Base-by-base conservation (phyloP, 225 moss, liverwort and hornwort species). In the Sphagnum tenellum region DNA sequence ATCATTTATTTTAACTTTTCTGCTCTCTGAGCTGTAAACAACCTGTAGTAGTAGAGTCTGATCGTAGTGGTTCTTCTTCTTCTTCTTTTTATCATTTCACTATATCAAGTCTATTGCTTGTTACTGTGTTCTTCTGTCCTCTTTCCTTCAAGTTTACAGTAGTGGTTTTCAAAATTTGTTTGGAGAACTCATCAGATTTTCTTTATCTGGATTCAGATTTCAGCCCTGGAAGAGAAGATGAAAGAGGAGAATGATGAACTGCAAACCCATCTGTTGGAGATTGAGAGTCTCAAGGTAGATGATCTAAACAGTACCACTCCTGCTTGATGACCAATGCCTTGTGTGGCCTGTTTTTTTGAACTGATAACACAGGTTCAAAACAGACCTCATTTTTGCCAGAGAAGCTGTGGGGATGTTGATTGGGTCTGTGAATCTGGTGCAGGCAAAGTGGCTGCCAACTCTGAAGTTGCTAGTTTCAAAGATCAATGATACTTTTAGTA, bases 401-500 rank as follows among this genome's bases (percentile, higher is more conserved):
- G 56, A 57, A 14, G n/a, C 45, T 9, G 49, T 46, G 46, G 8
- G 46, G 12, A 46, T 5, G n/a, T 9, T 11, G 47, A 51, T 50
- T 12, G 48, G 14, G 45, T 29, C 29, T 29, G 29, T 29, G 29
- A 29, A 13, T 7, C 48, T 64, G 14, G 49, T 57, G 65, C 90
- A 96, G 96, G 79, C 64, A 10, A 73, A 68, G 59, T 98, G 96
- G 96, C 81, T 93, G 63, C 96, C 96, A 12, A 81, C 79, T 67
- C 87, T 98, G 63, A 81, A 82, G 64, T 77, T 78, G 2, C 89
- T 98, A 5, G 96, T 98, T 49, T 67, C 74, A 65, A 83, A 77
- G 67, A 98, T 98, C 68, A 98, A 98, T 64, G 85, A 87, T 29
- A 90, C 90, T 49, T 98, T 98, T 75, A 83, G 90, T 71, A 86